phyloP scores from a whole-genome alignment of 257 asterid genomes.

The Orobanche coerulescens region DNA sequence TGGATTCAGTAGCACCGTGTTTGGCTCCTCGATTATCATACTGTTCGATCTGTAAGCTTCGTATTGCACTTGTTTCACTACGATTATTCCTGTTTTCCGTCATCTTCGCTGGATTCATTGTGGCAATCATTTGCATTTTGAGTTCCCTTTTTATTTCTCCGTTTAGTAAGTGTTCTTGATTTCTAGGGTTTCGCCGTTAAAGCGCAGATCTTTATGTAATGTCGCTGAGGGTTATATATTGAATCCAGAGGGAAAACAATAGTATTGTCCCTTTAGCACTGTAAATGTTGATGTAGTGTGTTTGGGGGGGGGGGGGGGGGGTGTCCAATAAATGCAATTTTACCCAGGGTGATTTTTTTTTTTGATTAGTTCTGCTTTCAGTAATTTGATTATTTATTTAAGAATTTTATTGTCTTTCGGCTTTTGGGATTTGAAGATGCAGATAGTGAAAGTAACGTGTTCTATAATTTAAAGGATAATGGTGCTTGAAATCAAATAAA shows the following conservation, averaged over 20 bases:
- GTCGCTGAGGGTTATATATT: conserved; percentile 11
- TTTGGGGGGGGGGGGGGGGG: conserved; percentile 14
- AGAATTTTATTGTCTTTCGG: not conserved
- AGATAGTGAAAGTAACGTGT: not conserved
- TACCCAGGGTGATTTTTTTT: not conserved
- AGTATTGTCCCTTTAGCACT: not conserved
- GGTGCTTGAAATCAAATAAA: not conserved
- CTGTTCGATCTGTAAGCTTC: conserved; percentile 43
- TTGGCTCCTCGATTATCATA: conserved; percentile 22
- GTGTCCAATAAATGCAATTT: conserved; percentile 24
- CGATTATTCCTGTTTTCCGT: not conserved
- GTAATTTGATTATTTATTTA: not conserved
- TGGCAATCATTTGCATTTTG: conserved; percentile 20
- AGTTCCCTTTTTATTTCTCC: conserved; percentile 5
- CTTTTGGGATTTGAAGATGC: conserved; percentile 10
- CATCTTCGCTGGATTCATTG: conserved; percentile 17
- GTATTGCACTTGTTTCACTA: conserved; percentile 18
- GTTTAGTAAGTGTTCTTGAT: conserved; percentile 2
- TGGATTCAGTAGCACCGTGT: conserved; percentile 30
- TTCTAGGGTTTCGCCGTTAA: conserved; percentile 35
- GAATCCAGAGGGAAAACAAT: conserved; percentile 12
- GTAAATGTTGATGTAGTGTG: conserved; percentile 2
- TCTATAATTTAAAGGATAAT: not conserved
- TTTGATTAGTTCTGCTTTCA: conserved; percentile 1
- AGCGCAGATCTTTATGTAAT: conserved; percentile 35